phyloP scores from a whole-genome alignment of 163 green algal genomes.

The Chlamydomonas reinhardtii region DNA sequence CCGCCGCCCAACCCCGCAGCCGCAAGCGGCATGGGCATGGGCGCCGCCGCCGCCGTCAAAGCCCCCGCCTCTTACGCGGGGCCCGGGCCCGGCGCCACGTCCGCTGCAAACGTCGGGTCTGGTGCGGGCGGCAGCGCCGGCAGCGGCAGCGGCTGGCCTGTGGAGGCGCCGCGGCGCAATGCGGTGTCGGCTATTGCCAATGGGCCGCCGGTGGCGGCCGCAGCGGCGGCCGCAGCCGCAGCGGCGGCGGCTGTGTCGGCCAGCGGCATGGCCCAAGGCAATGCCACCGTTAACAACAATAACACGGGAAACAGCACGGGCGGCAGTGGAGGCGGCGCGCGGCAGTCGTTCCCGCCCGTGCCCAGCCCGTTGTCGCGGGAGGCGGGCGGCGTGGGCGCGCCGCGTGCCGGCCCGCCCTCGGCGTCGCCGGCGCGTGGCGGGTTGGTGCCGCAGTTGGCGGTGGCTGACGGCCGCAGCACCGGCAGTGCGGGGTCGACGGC shows the following conservation, averaged over 20 bases:
- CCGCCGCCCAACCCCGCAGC: not conserved
- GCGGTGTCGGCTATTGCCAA: too few species aligned
- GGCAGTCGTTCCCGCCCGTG: not conserved
- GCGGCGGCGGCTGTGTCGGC: too few species aligned
- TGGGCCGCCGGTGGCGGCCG: too few species aligned
- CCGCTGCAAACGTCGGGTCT: too few species aligned
- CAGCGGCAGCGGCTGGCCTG: not conserved
- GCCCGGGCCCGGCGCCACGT: not conserved
- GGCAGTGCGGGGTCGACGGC: too few species aligned
- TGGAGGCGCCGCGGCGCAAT: too few species aligned
- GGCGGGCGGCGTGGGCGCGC: not conserved
- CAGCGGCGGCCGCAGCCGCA: too few species aligned
- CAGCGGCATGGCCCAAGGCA: too few species aligned
- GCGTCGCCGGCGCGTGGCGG: not conserved
- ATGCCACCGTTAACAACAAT: too few species aligned
- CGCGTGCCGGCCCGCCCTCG: not conserved
- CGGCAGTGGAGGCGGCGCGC: not conserved
- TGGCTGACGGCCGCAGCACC: not conserved
- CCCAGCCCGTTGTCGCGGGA: constrained; percentile 35
- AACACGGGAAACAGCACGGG: not conserved
- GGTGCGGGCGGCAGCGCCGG: too few species aligned
- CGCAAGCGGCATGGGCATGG: too few species aligned
- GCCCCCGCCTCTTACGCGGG: not conserved
- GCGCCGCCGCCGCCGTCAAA: not conserved
- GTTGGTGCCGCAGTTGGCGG: too few species aligned